Conservation (phyloP, 768 basidiomycete genomes). For the Boletellus ananas region DNA sequence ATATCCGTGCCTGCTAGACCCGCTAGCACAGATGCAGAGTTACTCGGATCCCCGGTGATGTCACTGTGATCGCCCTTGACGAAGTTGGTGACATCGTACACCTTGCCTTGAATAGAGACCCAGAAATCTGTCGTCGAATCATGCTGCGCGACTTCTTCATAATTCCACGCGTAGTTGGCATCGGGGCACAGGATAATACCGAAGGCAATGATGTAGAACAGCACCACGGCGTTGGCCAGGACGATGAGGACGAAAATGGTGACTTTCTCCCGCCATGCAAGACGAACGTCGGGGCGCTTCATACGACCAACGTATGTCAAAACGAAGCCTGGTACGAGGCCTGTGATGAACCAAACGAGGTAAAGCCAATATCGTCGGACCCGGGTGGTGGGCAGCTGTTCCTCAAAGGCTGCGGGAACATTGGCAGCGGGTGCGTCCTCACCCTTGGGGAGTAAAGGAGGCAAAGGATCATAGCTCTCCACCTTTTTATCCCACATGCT, state of each 20-base stretch:
- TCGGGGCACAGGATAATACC: constrained; percentile 59
- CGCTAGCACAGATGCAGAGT: constrained; percentile 42
- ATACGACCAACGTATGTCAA: constrained; percentile 52
- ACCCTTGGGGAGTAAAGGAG: constrained; percentile 36
- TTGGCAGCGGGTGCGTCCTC: constrained; percentile 40
- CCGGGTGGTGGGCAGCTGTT: constrained; percentile 49
- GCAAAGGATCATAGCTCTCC: constrained; percentile 25
- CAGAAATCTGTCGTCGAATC: constrained; percentile 51
- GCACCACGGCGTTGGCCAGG: constrained; percentile 46
- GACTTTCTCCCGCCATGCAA: constrained; percentile 69
- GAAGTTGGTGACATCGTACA: constrained; percentile 60
- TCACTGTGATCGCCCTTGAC: constrained; percentile 62
- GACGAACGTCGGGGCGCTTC: constrained; percentile 64
- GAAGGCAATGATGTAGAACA: constrained; percentile 68
- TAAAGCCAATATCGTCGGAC: constrained; percentile 57
- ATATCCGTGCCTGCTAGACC: constrained; percentile 60
- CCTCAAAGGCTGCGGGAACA: constrained; percentile 47
- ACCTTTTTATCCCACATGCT: constrained; percentile 44
- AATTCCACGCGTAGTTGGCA: constrained; percentile 57
- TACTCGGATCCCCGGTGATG: constrained; percentile 49
- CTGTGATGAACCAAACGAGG: constrained; percentile 50
- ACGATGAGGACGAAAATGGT: constrained; percentile 61
- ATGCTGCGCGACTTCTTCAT: constrained; percentile 49
- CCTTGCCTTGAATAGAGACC: constrained; percentile 58
- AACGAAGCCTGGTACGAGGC: constrained; percentile 52